Evolutionary conservation across 1,139 yeast genomes (phyloP).

Genomic region (Barnettozyma hawaiiensis): DNA sequence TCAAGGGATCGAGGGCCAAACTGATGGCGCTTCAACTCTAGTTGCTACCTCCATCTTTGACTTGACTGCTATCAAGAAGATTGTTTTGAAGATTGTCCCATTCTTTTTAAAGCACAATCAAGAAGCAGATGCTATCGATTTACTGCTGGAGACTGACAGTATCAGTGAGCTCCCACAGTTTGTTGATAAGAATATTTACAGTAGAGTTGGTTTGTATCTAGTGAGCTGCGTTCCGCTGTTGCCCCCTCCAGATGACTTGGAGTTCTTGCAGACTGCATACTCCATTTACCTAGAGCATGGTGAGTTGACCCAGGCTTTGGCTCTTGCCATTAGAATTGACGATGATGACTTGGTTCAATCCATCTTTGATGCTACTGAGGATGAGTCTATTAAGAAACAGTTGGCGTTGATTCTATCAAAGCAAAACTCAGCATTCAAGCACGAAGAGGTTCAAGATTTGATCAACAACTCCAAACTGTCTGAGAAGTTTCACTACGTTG

Average conservation of each 20-base stretch:
- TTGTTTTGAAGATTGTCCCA: constrained; percentile 79
- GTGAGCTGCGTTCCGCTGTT: constrained; percentile 92
- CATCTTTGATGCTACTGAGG: constrained; percentile 72
- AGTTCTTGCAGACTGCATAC: constrained; percentile 88
- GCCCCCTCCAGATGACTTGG: constrained; percentile 90
- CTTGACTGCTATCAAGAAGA: constrained; percentile 45
- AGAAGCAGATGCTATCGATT: constrained; percentile 96
- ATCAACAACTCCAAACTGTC: constrained; percentile 75
- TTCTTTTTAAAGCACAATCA: constrained; percentile 92
- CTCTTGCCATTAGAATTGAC: constrained; percentile 84
- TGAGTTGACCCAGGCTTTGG: constrained; percentile 83
- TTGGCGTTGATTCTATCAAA: constrained; percentile 85
- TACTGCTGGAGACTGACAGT: constrained; percentile 80
- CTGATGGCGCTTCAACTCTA: constrained; percentile 3
- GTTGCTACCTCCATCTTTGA: constrained; percentile 25
- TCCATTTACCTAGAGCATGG: constrained; percentile 75
- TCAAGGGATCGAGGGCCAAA: constrained; percentile 26
- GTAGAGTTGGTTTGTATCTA: constrained; percentile 90
- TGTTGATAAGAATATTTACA: constrained; percentile 80
- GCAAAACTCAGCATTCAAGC: constrained; percentile 77
- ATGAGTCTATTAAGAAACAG: constrained; percentile 75
- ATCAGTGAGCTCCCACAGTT: constrained; percentile 77
- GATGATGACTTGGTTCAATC: constrained; percentile 71
- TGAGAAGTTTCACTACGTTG: constrained; percentile 74
- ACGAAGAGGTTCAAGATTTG: constrained; percentile 79